These are phyloP conservation scores for Babesia sp. DNA, from an alignment of 169 alveolate genomes.

Conservation along the genomic window DNA sequence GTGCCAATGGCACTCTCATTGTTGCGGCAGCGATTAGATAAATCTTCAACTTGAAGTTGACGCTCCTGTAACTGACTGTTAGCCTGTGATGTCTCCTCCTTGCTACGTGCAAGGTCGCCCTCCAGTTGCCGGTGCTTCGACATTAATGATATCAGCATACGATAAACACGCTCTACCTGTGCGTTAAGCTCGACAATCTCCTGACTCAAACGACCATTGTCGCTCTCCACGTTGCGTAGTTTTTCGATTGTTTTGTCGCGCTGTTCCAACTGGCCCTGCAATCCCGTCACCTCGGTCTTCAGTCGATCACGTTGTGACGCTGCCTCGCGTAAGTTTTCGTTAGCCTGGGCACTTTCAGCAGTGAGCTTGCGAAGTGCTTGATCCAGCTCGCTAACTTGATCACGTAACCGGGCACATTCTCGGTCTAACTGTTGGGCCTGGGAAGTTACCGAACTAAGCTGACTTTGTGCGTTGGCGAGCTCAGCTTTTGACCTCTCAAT, in stretches of 20 bases:
- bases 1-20: slow-evolving; percentile 13
- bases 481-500: slow-evolving; percentile 15
- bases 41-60: slow-evolving; percentile 26
- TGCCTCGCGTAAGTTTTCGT: slow-evolving; percentile 13
- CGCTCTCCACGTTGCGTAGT: slow-evolving; percentile 24
- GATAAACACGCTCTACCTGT: slow-evolving; percentile 43
- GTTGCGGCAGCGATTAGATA: slow-evolving; percentile 19
- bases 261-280: slow-evolving; percentile 42
- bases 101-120: slow-evolving; percentile 30
- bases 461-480: slow-evolving; percentile 26
- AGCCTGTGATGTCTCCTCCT: slow-evolving; percentile 12
- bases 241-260: slow-evolving; percentile 18
- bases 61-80: slow-evolving; percentile 20
- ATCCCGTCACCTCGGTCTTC: slow-evolving; percentile 30
- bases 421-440: slow-evolving; percentile 46
- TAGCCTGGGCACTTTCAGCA: slow-evolving; percentile 8
- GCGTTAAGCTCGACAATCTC: slow-evolving; percentile 42
- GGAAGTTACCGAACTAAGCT: slow-evolving; percentile 2
- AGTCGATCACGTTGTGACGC: slow-evolving; percentile 14
- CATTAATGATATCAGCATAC: slow-evolving; percentile 54
- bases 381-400: slow-evolving; percentile 25
- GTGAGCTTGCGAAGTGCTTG: slow-evolving; percentile 35
- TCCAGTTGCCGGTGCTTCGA: slow-evolving; percentile 30
- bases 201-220: slow-evolving; percentile 22
- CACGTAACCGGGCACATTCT: slow-evolving; percentile 25